Evolutionary conservation across 176 grass and related monocot species (phyloP).

Genomic region (Typha latifolia): DNA sequence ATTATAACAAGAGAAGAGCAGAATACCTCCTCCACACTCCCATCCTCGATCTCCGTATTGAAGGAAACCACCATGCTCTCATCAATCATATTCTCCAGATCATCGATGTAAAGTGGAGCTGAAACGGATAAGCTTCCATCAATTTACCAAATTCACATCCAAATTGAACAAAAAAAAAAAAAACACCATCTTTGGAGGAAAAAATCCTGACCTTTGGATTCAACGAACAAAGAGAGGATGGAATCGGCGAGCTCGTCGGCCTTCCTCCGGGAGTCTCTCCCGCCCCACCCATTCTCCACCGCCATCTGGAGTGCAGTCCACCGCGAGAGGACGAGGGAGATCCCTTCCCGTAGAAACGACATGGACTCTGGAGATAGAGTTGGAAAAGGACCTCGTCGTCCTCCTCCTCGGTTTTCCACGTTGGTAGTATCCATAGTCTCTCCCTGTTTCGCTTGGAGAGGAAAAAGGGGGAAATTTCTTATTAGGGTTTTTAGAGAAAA

Average conservation of each 20-base stretch:
- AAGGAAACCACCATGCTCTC: conserved; percentile 34
- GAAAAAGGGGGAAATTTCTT: too few species aligned
- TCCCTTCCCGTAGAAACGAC: conserved; percentile 40
- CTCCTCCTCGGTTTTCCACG: background rate
- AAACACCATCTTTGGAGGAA: too few species aligned
- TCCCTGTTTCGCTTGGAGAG: too few species aligned
- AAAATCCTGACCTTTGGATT: conserved; percentile 36
- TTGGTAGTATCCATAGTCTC: too few species aligned
- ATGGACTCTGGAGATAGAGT: conserved; percentile 30
- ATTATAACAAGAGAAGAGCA: background rate
- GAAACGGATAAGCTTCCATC: background rate
- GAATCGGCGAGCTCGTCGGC: conserved; percentile 37
- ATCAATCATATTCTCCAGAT: conserved; percentile 61
- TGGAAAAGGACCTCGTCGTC: background rate
- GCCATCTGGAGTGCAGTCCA: conserved; percentile 92
- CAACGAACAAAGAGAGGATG: conserved; percentile 56
- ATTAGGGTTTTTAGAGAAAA: too few species aligned
- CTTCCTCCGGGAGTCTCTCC: conserved; percentile 52
- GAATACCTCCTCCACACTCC: conserved; percentile 67
- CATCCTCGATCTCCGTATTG: conserved; percentile 58
- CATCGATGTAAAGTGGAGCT: conserved; percentile 72
- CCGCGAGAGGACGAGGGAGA: conserved; percentile 44
- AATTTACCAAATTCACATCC: background rate
- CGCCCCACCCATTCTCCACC: conserved; percentile 75
- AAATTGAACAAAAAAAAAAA: conserved; percentile 1